A percentile compares a stretch with the other conserved stretches of the same genome.
Conservation (phyloP, 2,329 filamentous ascomycete genomes). For the Aspergillus vadensis region DNA sequence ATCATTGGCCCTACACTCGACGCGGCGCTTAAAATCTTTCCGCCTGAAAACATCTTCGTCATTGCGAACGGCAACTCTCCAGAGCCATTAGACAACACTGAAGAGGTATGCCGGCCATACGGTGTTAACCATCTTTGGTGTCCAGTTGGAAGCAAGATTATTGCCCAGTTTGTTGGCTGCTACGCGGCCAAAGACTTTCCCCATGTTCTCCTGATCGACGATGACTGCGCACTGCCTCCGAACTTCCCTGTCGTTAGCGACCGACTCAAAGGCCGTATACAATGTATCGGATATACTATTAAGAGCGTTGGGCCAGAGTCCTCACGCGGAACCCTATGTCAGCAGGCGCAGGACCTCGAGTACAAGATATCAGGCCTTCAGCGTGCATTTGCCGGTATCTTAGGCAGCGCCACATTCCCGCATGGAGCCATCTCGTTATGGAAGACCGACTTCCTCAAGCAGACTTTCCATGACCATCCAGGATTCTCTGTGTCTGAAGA, state of each 20-base stretch:
- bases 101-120: conserved; percentile 47
- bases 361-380: conserved; percentile 55
- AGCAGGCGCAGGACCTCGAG: conserved; percentile 55
- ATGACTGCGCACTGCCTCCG: conserved; percentile 52
- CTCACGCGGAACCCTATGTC: conserved; percentile 41
- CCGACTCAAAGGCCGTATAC: conserved; percentile 43
- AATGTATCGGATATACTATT: conserved; percentile 54
- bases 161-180: conserved; percentile 53
- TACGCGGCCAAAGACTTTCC: conserved; percentile 50
- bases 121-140: conserved; percentile 54
- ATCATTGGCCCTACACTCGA: conserved; percentile 48
- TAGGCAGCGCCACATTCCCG: conserved; percentile 53
- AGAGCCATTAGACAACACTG: conserved; percentile 51
- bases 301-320: conserved; percentile 46
- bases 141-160: conserved; percentile 53
- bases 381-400: conserved; percentile 46
- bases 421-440: conserved; percentile 55
- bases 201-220: conserved; percentile 53
- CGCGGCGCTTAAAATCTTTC: conserved; percentile 51
- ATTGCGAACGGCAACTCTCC: conserved; percentile 54
- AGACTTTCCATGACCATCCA: conserved; percentile 52
- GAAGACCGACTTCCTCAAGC: conserved; percentile 49
- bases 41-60: conserved; percentile 48
- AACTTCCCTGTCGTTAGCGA: conserved; percentile 53
- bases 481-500: conserved; percentile 55